Conservation (phyloP, 2,329 filamentous ascomycete genomes). For the Colletotrichum sp. region DNA sequence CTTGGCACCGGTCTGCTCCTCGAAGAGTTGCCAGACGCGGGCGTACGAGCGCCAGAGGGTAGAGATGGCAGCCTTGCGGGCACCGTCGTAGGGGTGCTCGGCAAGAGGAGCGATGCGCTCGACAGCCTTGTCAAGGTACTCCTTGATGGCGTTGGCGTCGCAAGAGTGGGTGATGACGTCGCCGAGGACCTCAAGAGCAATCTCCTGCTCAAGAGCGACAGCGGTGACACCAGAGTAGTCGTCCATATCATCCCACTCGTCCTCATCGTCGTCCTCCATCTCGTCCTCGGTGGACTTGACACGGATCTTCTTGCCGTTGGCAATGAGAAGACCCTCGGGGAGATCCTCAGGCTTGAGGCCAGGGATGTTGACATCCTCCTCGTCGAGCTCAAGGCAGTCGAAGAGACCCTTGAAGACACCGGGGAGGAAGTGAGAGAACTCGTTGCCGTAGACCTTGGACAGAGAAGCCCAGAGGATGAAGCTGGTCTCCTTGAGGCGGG, state of each 20-base stretch:
- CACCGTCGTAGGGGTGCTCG: constrained; percentile 91
- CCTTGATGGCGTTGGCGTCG: constrained; percentile 71
- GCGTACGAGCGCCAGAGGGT: constrained; percentile 95
- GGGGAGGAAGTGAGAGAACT: constrained; percentile 79
- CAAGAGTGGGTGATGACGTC: constrained; percentile 91
- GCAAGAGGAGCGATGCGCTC: constrained; percentile 80
- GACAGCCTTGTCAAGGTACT: constrained; percentile 89
- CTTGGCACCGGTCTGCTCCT: constrained; percentile 78
- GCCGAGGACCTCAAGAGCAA: constrained; percentile 92
- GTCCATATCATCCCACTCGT: constrained; percentile 85
- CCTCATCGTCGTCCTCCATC: constrained; percentile 69
- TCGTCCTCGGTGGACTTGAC: constrained; percentile 64
- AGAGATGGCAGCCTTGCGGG: constrained; percentile 88
- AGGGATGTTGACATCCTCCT: constrained; percentile 85
- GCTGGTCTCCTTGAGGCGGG: constrained; percentile 90
- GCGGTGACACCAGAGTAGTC: constrained; percentile 85
- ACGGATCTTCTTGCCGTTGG: constrained; percentile 86
- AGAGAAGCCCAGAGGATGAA: constrained; percentile 97
- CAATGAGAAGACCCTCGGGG: constrained; percentile 72
- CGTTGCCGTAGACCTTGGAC: constrained; percentile 88
- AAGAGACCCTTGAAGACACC: constrained; percentile 83
- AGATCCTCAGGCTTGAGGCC: constrained; percentile 59
- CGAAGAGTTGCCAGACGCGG: constrained; percentile 86
- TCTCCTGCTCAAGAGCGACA: constrained; percentile 94
- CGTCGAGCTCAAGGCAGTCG: constrained; percentile 83